A percentile compares a stretch with the other conserved stretches of the same genome.
These are phyloP conservation scores for Scheffersomyces stambukii DNA, from an alignment of 1,139 yeast genomes.

Conservation along the genomic window DNA sequence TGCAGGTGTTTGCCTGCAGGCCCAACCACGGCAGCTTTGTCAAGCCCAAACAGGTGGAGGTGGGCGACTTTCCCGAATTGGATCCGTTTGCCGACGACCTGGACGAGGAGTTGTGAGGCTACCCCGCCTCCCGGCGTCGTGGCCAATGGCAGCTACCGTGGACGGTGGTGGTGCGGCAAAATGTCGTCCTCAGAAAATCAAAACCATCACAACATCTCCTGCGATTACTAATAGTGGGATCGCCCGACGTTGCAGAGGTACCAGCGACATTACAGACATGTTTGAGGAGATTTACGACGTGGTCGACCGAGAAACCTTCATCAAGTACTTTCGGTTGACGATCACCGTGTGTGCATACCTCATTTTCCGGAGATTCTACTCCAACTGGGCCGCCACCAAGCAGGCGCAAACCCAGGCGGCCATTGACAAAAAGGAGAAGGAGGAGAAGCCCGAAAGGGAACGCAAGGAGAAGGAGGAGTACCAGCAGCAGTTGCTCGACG, in stretches of 20 bases:
- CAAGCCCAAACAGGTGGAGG: slow-evolving; percentile 45
- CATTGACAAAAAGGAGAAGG: slow-evolving; percentile 42
- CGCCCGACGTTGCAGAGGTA: neutral
- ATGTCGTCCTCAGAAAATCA: too few relatives aligned
- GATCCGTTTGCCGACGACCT: slow-evolving; percentile 40
- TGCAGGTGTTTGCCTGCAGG: slow-evolving; percentile 30
- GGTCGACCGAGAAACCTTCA: slow-evolving; percentile 30
- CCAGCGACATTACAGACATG: slow-evolving; percentile 10
- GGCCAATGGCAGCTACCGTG: too few relatives aligned
- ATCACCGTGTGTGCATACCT: slow-evolving; percentile 34
- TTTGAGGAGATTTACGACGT: slow-evolving; percentile 35
- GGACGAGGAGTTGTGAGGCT: slow-evolving; percentile 18
- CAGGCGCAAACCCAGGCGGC: slow-evolving; percentile 50
- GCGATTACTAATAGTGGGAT: too few relatives aligned
- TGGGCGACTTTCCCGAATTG: slow-evolving; percentile 50
- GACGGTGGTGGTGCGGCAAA: too few relatives aligned
- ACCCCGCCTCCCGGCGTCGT: too few relatives aligned
- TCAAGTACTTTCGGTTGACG: slow-evolving; percentile 36
- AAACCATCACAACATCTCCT: too few relatives aligned
- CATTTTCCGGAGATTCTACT: slow-evolving; percentile 33
- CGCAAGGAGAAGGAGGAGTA: slow-evolving; percentile 25
- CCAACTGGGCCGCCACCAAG: slow-evolving; percentile 43
- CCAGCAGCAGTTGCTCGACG: slow-evolving; percentile 28
- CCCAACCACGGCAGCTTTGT: slow-evolving; percentile 49
- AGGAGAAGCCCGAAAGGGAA: slow-evolving; percentile 31